Percentiles rank a stretch among this genome's conserved stretches.
Evolutionary conservation across 202 grass and related monocot genomes (phyloP).

Genomic region (Setaria italica): DNA sequence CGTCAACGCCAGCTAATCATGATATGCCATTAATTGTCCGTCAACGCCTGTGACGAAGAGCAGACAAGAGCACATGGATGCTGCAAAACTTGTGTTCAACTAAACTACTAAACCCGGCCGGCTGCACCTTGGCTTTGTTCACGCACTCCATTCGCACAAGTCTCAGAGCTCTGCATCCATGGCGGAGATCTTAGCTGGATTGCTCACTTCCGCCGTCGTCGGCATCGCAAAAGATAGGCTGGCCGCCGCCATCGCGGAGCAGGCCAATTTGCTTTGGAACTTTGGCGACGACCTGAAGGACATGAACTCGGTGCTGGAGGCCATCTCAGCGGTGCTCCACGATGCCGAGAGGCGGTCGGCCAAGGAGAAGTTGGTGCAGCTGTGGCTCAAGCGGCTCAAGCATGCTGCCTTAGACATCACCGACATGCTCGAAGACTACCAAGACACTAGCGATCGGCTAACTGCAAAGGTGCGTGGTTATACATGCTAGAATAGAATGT

Average conservation of each 20-base stretch:
- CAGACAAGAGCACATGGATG: too few species aligned
- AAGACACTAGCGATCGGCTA: background rate
- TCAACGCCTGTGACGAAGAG: too few species aligned
- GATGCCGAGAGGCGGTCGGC: constrained; percentile 37
- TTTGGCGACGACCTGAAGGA: too few species aligned
- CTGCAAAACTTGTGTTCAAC: too few species aligned
- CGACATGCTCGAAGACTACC: constrained; percentile 40
- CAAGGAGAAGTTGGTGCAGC: constrained; percentile 10
- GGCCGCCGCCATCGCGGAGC: background rate
- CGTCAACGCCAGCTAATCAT: too few species aligned
- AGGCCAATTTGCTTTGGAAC: too few species aligned
- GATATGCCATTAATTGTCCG: too few species aligned
- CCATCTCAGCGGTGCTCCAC: constrained; percentile 25
- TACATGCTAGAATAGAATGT: too few species aligned
- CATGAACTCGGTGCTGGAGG: too few species aligned
- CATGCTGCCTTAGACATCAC: constrained; percentile 33
- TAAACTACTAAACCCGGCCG: too few species aligned
- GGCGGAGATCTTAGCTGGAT: constrained; percentile 5
- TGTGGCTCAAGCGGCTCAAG: constrained; percentile 54
- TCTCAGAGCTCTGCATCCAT: background rate
- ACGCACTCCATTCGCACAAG: too few species aligned
- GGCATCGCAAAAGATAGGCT: constrained; percentile 1
- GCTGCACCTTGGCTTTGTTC: too few species aligned
- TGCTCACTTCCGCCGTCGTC: constrained; percentile 40
- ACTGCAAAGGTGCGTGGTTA: background rate